Base-by-base conservation (phyloP, 768 basidiomycete genomes). In the Tubosaeta sp. region DNA sequence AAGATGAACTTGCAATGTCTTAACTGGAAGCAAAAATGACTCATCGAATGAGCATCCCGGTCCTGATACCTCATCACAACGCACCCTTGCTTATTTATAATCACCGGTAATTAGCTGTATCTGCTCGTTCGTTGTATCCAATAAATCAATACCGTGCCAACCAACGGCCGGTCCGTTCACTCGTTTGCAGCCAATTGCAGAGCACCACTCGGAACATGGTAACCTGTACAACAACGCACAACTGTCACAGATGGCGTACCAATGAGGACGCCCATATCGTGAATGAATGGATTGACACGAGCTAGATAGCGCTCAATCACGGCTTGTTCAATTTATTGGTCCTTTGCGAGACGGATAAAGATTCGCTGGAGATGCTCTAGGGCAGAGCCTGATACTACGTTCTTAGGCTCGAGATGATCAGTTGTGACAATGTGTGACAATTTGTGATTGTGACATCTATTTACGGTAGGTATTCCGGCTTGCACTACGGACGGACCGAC, bases 71-170 rank as follows among this genome's bases (percentile, higher is more conserved):
- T 52, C 18, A 34, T 52, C 18, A 34, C 47, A 39, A 31, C 16
- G 14, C 22, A 41, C 27, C 40, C 24, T 35, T 51, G 35, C 50
- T 51, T 48, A 22, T 44, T 29, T 25, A 50, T 43, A 41, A 39
- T 41, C 24, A 51, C 30, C 14, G 13, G 14, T 56, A 44, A 51
- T 48, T 39, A 35, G 2, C 12, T 62, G 60, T 59, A 59, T 48
- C 5, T 24, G 46, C 53, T 46, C 34, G 35, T 35, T 48, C 34
- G 48, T 52, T 60, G 35, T 63, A 61, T 47, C n/a, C 39, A 40
- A 40, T 40, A 50, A 36, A 14, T 19, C 38, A 11, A 19, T 16
- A 32, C 34, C 3, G 16, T n/a, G 8, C n/a, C 34, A 35, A n/a
- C 16, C 34, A 9, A 9, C 34, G 4, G 27, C 27, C 9, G 27